These are phyloP conservation scores for Neltuma alba DNA, from an alignment of 306 rosid genomes.

Conservation along the genomic window DNA sequence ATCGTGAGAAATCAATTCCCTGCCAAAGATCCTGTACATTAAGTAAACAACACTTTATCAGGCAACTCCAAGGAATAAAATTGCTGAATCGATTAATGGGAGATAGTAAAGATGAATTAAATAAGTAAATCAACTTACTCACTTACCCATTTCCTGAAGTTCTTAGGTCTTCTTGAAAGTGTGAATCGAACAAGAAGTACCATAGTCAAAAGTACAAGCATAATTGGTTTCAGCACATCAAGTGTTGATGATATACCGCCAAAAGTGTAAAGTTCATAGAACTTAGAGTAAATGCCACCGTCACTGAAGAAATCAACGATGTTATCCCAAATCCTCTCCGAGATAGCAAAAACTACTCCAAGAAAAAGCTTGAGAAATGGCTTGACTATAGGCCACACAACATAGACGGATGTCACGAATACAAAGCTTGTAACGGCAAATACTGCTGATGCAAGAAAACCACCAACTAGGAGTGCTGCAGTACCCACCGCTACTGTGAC, in stretches of 20 bases:
- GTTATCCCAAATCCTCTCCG: conserved; percentile 79
- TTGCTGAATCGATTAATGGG: conserved; percentile 29
- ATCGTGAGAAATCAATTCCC: conserved; percentile 96
- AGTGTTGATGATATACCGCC: conserved; percentile 81
- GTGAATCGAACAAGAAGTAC: conserved; percentile 96
- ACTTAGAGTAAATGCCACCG: conserved; percentile 73
- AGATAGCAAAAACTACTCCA: conserved; percentile 57
- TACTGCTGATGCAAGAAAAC: conserved; percentile 83
- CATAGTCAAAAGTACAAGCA: conserved; percentile 79
- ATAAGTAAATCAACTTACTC: conserved; percentile 28
- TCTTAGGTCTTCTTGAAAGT: conserved; percentile 95
- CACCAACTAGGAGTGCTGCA: conserved; percentile 77
- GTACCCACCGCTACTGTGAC: conserved; percentile 64
- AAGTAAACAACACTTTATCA: conserved; percentile 36
- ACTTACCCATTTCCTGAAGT: conserved; percentile 97
- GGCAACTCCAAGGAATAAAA: conserved; percentile 34
- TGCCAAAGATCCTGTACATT: conserved; percentile 92
- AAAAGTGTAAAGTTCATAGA: conserved; percentile 63
- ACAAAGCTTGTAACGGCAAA: conserved; percentile 81
- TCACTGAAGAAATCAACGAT: conserved; percentile 59
- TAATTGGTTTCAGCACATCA: conserved; percentile 58
- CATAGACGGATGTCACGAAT: conserved; percentile 60
- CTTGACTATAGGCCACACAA: conserved; percentile 78
- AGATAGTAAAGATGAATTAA: not conserved
- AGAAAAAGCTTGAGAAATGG: conserved; percentile 70